phyloP scores from a whole-genome alignment of 2,329 filamentous ascomycete genomes.

The Aspergillus aculeatus region DNA sequence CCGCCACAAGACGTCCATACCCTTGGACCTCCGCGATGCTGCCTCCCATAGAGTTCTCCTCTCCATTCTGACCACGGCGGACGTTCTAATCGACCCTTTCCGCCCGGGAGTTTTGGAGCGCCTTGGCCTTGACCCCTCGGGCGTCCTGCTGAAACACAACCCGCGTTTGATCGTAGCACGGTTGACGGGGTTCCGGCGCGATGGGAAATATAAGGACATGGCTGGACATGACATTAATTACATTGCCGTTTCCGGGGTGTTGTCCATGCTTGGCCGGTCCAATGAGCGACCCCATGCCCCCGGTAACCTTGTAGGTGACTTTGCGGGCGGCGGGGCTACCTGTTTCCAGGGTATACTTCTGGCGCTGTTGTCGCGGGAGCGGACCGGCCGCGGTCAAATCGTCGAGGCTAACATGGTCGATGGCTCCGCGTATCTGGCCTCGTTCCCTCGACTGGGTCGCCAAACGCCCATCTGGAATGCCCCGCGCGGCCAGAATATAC shows the following conservation, averaged over 20 bases:
- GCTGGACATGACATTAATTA: slow-evolving; percentile 97
- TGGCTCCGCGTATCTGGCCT: slow-evolving; percentile 74
- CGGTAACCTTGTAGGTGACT: slow-evolving; percentile 82
- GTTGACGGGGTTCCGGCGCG: slow-evolving; percentile 85
- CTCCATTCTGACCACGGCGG: slow-evolving; percentile 60
- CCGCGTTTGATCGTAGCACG: slow-evolving; percentile 76
- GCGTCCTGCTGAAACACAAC: slow-evolving; percentile 65
- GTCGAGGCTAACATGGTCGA: slow-evolving; percentile 98
- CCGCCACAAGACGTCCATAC: slow-evolving; percentile 76
- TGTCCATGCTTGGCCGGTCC: slow-evolving; percentile 71
- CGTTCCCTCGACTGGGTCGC: slow-evolving; percentile 68
- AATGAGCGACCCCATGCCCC: slow-evolving; percentile 74
- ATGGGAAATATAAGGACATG: slow-evolving; percentile 83
- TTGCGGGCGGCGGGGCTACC: slow-evolving; percentile 81
- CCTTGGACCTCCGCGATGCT: slow-evolving; percentile 72
- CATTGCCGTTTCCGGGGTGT: slow-evolving; percentile 78
- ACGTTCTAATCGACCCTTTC: slow-evolving; percentile 90
- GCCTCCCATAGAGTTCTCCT: slow-evolving; percentile 66
- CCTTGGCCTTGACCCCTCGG: slow-evolving; percentile 70
- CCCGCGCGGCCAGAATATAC: slow-evolving; percentile 69
- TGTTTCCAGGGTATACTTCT: slow-evolving; percentile 80
- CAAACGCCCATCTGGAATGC: slow-evolving; percentile 63
- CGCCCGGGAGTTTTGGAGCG: slow-evolving; percentile 87
- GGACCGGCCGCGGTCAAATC: slow-evolving; percentile 73
- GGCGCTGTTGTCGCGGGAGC: slow-evolving; percentile 67